These are phyloP conservation scores for Fusarium veterinarium DNA, from an alignment of 2,329 filamentous ascomycete genomes.

Conservation along the genomic window DNA sequence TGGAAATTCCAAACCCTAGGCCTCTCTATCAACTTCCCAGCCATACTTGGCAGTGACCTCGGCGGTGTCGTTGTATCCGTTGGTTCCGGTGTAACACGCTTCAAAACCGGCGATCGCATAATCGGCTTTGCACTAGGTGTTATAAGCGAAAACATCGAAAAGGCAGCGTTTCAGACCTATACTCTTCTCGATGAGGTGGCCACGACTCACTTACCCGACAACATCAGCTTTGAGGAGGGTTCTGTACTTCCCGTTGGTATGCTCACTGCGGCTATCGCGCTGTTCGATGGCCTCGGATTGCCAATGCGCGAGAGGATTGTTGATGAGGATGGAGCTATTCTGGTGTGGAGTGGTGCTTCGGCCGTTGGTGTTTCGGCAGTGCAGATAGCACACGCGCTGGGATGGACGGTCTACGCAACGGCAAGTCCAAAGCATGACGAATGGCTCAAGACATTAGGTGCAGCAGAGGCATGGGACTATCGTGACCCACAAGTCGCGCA, in stretches of 20 bases:
- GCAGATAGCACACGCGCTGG: slow-evolving; percentile 21
- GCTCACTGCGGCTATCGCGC: background rate
- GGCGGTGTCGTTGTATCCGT: slow-evolving; percentile 15
- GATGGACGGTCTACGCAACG: slow-evolving; percentile 24
- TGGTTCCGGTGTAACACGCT: background rate
- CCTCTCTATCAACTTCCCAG: slow-evolving; percentile 34
- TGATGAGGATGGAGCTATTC: slow-evolving; percentile 39
- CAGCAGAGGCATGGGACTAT: background rate
- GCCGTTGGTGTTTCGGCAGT: slow-evolving; percentile 17
- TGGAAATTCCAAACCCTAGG: slow-evolving; percentile 50
- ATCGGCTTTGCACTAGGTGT: slow-evolving; percentile 49
- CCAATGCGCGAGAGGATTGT: slow-evolving; percentile 32
- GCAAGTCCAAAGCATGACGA: slow-evolving; percentile 26
- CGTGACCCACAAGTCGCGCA: background rate
- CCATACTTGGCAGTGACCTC: slow-evolving; percentile 32
- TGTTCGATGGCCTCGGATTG: background rate
- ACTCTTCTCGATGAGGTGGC: slow-evolving; percentile 24
- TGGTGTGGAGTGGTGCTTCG: slow-evolving; percentile 51
- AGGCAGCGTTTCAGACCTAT: slow-evolving; percentile 53
- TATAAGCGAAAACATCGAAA: slow-evolving; percentile 42
- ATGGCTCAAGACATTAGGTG: slow-evolving; percentile 2
- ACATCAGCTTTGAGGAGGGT: slow-evolving; percentile 43
- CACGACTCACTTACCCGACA: rapidly evolving
- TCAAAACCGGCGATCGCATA: slow-evolving; percentile 32
- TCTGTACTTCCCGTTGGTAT: slow-evolving; percentile 8